phyloP scores from a whole-genome alignment of 2,329 filamentous ascomycete genomes.

The Chalaropsis ovoidea region DNA sequence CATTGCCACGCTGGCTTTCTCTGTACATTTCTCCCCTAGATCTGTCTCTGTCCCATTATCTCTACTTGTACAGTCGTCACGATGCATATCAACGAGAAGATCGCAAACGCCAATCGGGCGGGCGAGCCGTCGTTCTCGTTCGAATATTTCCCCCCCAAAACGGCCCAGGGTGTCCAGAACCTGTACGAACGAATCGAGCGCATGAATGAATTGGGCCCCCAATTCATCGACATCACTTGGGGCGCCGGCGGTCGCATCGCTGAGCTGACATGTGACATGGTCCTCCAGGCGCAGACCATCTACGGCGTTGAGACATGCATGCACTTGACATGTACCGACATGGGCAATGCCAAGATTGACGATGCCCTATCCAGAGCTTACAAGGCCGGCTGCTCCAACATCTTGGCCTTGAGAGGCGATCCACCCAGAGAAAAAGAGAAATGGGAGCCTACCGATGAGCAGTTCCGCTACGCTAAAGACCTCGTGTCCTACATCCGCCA shows the following conservation, averaged over 20 bases:
- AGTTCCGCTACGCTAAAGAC: slow-evolving; percentile 87
- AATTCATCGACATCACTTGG: slow-evolving; percentile 98
- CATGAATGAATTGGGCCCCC: slow-evolving; percentile 88
- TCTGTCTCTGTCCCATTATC: not conserved
- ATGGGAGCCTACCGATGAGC: slow-evolving; percentile 78
- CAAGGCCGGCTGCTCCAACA: slow-evolving; percentile 93
- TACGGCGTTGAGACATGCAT: slow-evolving; percentile 97
- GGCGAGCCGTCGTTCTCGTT: slow-evolving; percentile 90
- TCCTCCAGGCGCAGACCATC: slow-evolving; percentile 85
- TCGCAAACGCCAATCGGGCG: slow-evolving; percentile 68
- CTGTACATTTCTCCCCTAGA: not conserved
- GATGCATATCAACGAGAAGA: slow-evolving; percentile 95
- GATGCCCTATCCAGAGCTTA: slow-evolving; percentile 79
- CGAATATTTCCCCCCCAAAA: slow-evolving; percentile 98
- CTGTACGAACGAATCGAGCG: slow-evolving; percentile 99
- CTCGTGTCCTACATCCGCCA: slow-evolving; percentile 73
- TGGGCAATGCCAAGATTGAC: slow-evolving; percentile 87
- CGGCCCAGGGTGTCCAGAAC: slow-evolving; percentile 93
- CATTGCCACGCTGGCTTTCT: slow-evolving; percentile 10
- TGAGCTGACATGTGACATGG: slow-evolving; percentile 93
- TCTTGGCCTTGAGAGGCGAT: slow-evolving; percentile 84
- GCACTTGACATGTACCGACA: slow-evolving; percentile 97
- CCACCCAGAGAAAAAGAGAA: slow-evolving; percentile 87
- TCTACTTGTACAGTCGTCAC: slow-evolving; percentile 30
- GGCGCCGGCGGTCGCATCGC: slow-evolving; percentile 87